Base-by-base conservation (phyloP, 805 yeast species). In the Sugiyamaella marilandica region DNA sequence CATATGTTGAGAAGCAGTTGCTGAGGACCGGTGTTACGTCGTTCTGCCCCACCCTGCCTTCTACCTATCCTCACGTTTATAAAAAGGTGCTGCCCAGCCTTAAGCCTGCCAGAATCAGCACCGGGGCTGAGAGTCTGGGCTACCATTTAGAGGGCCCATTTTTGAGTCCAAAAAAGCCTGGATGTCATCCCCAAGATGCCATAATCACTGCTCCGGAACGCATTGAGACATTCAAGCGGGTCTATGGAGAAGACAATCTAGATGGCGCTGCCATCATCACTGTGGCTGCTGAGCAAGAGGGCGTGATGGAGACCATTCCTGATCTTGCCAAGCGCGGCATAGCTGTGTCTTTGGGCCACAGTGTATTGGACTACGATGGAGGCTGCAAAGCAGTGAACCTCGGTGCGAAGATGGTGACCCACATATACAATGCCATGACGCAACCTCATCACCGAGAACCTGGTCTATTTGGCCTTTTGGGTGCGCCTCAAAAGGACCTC, bases 141-240 rank as follows among this genome's bases (percentile, higher is more conserved):
- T 81, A 81, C n/a, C 84, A 80, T 61, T 65, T 77, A 37, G 84
- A 80, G 58, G 84, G 84, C 5, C 84, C 84, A 7, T 79, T 80
- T 61, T 73, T 80, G 54, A 77, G 75, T 51, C 64, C 69, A 36
- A 61, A 68, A 54, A 77, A 77, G 63, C 77, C 77, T 54, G 81
- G 81, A 1, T 77, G 80, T 57, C 81, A 77, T 58, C 80, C 80
- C 4, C 70, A 66, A 33, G 79, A 76, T 56, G 73, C 79, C n/a
- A 68, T 77, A 55, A 73, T 70, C 35, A 71, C 70, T 52, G 79
- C 77, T 24, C 65, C 65, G 37, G 68, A 62, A 37, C 46, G 52
- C 11, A 47, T 57, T 21, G 58, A 63, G 36, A 35, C 66, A 52
- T 60, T 77, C 49, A 60, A 60, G 48, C 61, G 67, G 34, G 66